Conservation (phyloP, 306 rosid species). For the Inga leiocalycina region DNA sequence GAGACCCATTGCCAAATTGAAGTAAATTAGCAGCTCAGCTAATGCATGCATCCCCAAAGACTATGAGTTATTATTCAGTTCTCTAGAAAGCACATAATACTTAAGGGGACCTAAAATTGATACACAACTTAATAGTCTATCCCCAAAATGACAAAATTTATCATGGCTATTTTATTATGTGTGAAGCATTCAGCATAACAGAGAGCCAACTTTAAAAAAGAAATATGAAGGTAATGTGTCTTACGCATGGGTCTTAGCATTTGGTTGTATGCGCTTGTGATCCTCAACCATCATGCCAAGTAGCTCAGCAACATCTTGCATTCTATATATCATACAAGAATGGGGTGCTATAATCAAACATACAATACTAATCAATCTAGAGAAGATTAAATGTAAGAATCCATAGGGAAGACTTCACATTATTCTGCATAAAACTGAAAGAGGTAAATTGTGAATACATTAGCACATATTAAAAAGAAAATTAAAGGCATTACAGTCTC, state of each 20-base stretch:
- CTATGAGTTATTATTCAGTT: slow-evolving; percentile 15
- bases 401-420: slow-evolving; percentile 26
- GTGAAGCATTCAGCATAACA: slow-evolving; percentile 5
- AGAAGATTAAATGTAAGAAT: slow-evolving; percentile 29
- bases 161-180: neutral
- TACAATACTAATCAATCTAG: slow-evolving; percentile 10
- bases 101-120: slow-evolving; percentile 3
- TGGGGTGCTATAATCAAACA: slow-evolving; percentile 26
- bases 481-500: neutral
- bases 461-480: slow-evolving; percentile 18
- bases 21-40: slow-evolving; percentile 25
- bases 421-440: slow-evolving; percentile 13
- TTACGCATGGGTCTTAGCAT: slow-evolving; percentile 87
- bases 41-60: slow-evolving; percentile 20
- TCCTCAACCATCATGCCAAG: slow-evolving; percentile 97
- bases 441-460: slow-evolving; percentile 23
- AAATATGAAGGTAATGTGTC: slow-evolving; percentile 30
- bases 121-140: slow-evolving; percentile 3
- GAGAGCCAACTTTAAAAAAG: slow-evolving; percentile 10
- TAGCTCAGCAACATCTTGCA: slow-evolving; percentile 97
- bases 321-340: slow-evolving; percentile 52
- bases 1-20: neutral
- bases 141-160: slow-evolving; percentile 1
- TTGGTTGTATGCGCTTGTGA: slow-evolving; percentile 91
- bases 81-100: slow-evolving; percentile 13